A percentile compares a stretch with the other conserved stretches of the same genome.
These are phyloP conservation scores for Tilletiaria anomala DNA, from an alignment of 1,284 basidiomycete genomes.

Conservation along the genomic window DNA sequence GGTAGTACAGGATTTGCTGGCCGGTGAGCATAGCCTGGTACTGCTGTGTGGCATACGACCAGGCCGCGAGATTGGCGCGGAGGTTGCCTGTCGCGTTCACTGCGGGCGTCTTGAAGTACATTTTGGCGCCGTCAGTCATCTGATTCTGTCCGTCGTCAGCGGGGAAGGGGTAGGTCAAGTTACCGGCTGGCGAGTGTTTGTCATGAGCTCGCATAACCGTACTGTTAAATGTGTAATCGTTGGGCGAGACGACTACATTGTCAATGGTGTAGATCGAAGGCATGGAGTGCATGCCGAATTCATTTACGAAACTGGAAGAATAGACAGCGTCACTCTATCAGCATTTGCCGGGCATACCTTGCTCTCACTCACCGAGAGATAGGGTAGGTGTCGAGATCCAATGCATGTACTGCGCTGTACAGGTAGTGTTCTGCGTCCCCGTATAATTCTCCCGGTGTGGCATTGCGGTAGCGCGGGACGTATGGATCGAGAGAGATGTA, in stretches of 20 bases:
- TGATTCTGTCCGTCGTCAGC: conserved; percentile 48
- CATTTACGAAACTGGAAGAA: conserved; percentile 50
- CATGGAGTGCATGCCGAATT: conserved; percentile 56
- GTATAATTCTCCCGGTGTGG: conserved; percentile 47
- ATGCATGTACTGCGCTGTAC: conserved; percentile 48
- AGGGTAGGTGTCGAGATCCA: conserved; percentile 50
- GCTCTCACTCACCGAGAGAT: conserved; percentile 47
- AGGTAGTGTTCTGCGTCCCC: conserved; percentile 44
- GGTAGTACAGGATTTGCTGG: conserved; percentile 53
- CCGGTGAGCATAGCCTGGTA: conserved; percentile 20
- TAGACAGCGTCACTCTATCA: conserved; percentile 25
- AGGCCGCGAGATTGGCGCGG: conserved; percentile 3
- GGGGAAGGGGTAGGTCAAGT: conserved; percentile 49
- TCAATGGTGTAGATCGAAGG: conserved; percentile 54
- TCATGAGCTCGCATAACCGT: conserved; percentile 50
- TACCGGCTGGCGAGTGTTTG: conserved; percentile 48
- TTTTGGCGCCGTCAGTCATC: conserved; percentile 47
- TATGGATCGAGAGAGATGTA: conserved; percentile 49
- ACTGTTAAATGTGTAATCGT: conserved; percentile 51
- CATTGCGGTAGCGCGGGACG: conserved; percentile 47
- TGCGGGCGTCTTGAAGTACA: conserved; percentile 23
- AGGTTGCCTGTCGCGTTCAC: background rate
- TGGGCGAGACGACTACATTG: conserved; percentile 46
- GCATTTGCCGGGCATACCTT: background rate
- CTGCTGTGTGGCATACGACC: conserved; percentile 14